Evolutionary conservation across 768 basidiomycete genomes (phyloP), one percentile per base, ranked within the genome.

Genomic region (Russula compacta): DNA sequence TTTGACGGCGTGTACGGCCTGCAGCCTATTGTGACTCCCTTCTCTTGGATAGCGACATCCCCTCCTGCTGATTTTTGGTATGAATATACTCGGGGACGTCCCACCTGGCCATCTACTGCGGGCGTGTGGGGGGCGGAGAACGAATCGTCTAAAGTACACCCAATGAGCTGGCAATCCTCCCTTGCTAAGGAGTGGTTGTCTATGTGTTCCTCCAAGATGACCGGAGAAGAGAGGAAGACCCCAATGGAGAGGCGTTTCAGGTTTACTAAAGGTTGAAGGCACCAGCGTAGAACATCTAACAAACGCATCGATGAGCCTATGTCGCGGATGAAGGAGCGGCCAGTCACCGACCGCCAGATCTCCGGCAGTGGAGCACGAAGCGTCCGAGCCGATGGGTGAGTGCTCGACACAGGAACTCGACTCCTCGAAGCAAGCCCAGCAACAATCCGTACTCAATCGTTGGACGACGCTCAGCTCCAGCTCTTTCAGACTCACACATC

Each of bases 391-490:
- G 12, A 89, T 75, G 0, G 86, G 86, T 7, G 86, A 89, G 70
- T 88, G 85, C 3, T 77, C 61, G 29, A 77, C 76, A 53, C 77
- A 75, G 9, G 73, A 76, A 29, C 82, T 73, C 51, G 80, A 83
- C 46, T 86, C 85, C 71, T 83, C 83, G 61, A 82, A 82, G 69
- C 87, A 89, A 48, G 68, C 66, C 77, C 81, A 82, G 69, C 86
- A 89, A 68, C 84, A 86, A 53, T 72, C 74, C 33, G 76, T 67
- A 58, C 82, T 79, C 48, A 87, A 73, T 42, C 83, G 77, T 63
- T 85, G 83, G 6, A 81, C 79, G 60, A 81, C 82, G 66, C 81
- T 83, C 51, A 88, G 73, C 62, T 81, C 75, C 12, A 89, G 78
- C 53, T 75, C 71, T 2, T 61, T 58, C 47, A 89, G 71, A 32